Percentiles rank a stretch among this genome's conserved stretches.
These are phyloP conservation scores for Trypanosoma vivax DNA, from an alignment of 208 protist species.

Conservation along the genomic window DNA sequence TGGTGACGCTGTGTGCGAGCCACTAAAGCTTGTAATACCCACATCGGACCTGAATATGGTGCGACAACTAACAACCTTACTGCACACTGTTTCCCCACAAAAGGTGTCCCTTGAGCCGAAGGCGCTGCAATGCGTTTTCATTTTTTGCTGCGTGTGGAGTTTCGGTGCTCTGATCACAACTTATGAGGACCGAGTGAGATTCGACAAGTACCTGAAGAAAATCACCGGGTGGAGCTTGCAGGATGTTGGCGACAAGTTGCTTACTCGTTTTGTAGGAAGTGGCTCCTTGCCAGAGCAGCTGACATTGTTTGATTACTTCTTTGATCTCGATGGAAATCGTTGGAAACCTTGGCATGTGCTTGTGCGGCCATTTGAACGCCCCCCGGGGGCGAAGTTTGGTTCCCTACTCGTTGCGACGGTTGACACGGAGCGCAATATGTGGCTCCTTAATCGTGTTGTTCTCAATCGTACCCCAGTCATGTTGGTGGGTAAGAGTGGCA, in stretches of 20 bases:
- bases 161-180: conserved; percentile 89
- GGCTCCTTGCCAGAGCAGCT: conserved; percentile 86
- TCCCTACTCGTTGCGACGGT: conserved; percentile 97
- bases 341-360: conserved; percentile 96
- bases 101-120: conserved; percentile 75
- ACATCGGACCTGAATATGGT: conserved; percentile 91
- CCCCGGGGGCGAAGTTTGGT: conserved; percentile 88
- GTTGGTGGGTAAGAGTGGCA: conserved; percentile 97
- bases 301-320: conserved; percentile 97
- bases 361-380: conserved; percentile 89
- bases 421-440: conserved; percentile 98
- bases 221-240: conserved; percentile 90
- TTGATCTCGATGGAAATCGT: conserved; percentile 86
- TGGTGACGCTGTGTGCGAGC: conserved; percentile 44
- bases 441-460: conserved; percentile 93
- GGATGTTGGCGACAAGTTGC: conserved; percentile 86
- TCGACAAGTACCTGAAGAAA: conserved; percentile 94
- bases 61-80: conserved; percentile 90
- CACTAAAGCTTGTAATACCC: conserved; percentile 79
- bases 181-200: conserved; percentile 75
- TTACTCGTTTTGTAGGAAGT: conserved; percentile 86
- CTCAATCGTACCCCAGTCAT: conserved; percentile 89
- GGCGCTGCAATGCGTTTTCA: conserved; percentile 92
- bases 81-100: conserved; percentile 80
- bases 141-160: conserved; percentile 96